phyloP scores from a whole-genome alignment of 805 yeast species.

The Metschnikowia gelsemii region DNA sequence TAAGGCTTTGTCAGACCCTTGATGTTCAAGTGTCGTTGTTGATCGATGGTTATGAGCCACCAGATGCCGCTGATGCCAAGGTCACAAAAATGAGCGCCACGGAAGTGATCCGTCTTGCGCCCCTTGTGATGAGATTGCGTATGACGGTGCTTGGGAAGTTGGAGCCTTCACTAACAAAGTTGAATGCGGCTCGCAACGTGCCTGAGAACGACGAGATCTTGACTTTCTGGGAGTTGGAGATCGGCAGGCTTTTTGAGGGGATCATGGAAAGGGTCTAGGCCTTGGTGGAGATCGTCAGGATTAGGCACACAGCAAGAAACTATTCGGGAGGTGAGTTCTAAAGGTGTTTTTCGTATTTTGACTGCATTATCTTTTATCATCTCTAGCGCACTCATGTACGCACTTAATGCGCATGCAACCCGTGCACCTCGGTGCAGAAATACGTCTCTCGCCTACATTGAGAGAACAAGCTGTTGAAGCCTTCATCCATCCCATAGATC shows the following conservation, averaged over 20 bases:
- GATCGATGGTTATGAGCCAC: constrained; percentile 34
- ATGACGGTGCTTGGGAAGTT: constrained; percentile 34
- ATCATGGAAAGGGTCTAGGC: constrained; percentile 30
- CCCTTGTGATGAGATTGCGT: constrained; percentile 55
- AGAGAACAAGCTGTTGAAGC: not conserved
- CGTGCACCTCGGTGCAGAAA: constrained; percentile 9
- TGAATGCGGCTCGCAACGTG: constrained; percentile 1
- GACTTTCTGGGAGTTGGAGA: constrained; percentile 34
- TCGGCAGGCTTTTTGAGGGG: constrained; percentile 41
- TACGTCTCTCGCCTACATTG: not conserved
- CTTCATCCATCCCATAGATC: not conserved
- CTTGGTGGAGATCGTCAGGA: not conserved
- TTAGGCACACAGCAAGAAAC: not conserved
- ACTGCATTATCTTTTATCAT: too few species aligned
- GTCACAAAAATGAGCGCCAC: constrained; percentile 41
- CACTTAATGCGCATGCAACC: constrained; percentile 9
- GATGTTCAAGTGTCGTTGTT: constrained; percentile 28
- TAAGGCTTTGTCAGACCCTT: constrained; percentile 39
- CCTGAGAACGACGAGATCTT: constrained; percentile 7
- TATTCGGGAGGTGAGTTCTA: too few species aligned
- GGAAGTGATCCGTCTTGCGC: constrained; percentile 50
- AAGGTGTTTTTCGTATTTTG: too few species aligned
- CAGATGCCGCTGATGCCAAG: not conserved
- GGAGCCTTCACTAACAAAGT: constrained; percentile 18
- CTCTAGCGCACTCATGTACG: not conserved